Conservation (phyloP, 2,329 filamentous ascomycete genomes). For the Colletotrichum gloeosporioides region DNA sequence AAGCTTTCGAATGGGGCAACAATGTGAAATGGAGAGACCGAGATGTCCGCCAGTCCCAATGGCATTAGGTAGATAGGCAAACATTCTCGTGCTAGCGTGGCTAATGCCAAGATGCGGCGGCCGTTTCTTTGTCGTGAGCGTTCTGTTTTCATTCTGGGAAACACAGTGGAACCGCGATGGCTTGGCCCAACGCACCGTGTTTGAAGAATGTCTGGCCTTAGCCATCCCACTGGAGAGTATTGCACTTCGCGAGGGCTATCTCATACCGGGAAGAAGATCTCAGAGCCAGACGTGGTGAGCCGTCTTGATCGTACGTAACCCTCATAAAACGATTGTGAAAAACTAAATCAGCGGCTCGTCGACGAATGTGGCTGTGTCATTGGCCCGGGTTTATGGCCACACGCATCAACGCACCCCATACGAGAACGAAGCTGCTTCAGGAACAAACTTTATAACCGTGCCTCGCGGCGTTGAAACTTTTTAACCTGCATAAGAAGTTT, state of each 20-base stretch:
- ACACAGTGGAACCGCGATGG: neutral
- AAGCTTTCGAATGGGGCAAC: neutral
- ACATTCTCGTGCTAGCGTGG: neutral
- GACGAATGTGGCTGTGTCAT: neutral
- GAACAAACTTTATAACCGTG: neutral
- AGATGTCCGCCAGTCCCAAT: neutral
- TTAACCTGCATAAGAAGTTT: neutral
- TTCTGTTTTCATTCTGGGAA: neutral
- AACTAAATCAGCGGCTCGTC: neutral
- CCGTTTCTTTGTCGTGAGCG: neutral
- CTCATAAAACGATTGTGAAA: neutral
- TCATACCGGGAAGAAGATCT: neutral
- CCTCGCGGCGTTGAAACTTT: neutral
- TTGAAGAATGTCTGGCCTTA: neutral
- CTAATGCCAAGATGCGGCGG: neutral
- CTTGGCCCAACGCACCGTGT: neutral
- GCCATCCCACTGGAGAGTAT: neutral
- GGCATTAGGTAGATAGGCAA: neutral
- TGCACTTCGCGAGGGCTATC: neutral
- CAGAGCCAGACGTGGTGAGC: neutral
- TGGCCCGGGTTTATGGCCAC: neutral
- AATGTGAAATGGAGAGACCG: neutral
- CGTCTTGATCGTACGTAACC: neutral
- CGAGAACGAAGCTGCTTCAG: neutral
- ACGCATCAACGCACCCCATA: neutral